Base-by-base conservation (phyloP, 306 rosid species). In the cucumber (Cucumis sativus) region DNA sequence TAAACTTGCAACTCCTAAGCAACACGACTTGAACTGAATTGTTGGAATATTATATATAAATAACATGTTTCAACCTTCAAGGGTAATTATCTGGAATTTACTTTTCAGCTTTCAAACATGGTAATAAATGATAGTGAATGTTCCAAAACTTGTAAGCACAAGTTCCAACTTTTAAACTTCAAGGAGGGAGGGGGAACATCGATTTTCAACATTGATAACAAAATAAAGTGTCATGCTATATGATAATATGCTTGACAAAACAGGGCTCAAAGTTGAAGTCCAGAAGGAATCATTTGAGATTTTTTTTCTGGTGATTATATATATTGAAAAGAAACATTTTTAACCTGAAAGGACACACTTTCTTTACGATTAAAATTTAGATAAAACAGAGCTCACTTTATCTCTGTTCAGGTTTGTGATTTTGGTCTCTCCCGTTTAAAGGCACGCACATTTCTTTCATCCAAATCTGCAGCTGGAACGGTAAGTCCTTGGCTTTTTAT, bases 381-480 rank as follows among this genome's bases (percentile, higher is more conserved):
- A 33, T 33, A 33, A 33, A 33, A 33, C 5, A 33, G 37, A 33
- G 37, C 37, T 79, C 77, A 23, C 76, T 75, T 51, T 65, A 30
- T 77, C 63, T 77, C 13, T 59, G 47, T 80, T 58, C 77, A 96
- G 99, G 99, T 96, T 83, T 85, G 97, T 65, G 98, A 96, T 86
- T 96, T 96, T 85, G 99, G 99, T 78, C 99, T 96, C 80, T 96
- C 99, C 43, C 98, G 97, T 54, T 81, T 89, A 56, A 96, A 96
- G 86, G 99, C 99, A 74, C 93, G 87, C 80, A 96, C 99, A 28
- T 92, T 92, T 87, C 97, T 96, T 77, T 96, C 99, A 35, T 89
- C 99, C 80, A 96, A 96, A 83, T 92, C 99, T 40, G 98, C 99
- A 37, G 99, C 98, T 78, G 99, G 99, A 79, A 96, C 99, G 72